Base-by-base conservation (phyloP, 1,284 basidiomycete species). In the Moesziomyces parantarcticus region DNA sequence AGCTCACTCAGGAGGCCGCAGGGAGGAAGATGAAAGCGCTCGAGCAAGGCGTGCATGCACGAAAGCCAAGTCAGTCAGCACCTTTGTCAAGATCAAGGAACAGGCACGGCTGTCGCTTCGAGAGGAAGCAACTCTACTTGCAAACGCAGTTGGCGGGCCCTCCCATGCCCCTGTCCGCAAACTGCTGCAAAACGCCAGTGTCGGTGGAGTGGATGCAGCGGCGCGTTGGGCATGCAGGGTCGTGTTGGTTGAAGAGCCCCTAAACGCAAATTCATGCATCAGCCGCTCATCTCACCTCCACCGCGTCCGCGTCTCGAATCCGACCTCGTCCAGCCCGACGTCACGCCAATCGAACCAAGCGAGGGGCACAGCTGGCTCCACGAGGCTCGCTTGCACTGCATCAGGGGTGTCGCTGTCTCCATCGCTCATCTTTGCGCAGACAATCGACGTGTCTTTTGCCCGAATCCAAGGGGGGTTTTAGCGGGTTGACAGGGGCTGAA, bases 171-270 rank as follows among this genome's bases (percentile, higher is more conserved):
- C 29, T 32, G 29, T 32, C 29, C 29, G 29, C 29, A 32, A 32
- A 32, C n/a, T n/a, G 29, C 3, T 11, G 29, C 29, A 13, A 32
- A 32, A 32, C 13, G 29, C 29, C 29, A 32, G 29, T 32, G 29
- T 32, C 29, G 36, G 36, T 7, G 3, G 43, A 23, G 43, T 23
- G 43, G 43, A 21, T 22, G 14, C 43, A 21, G 21, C 5, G 10
- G 22, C 22, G 43, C 41, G 21, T 20, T 32, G 29, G 11, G 20
- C 22, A 51, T 62, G 66, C 66, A 62, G 66, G 65, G 65, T 62
- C 55, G 54, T 68, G 65, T 68, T 68, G 65, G 58, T 50, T 62
- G 58, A 61, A 18, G 23, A 61, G 55, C 65, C 65, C 65, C 59
- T 58, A 50, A 62, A 47, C 29, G 14, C 21, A 36, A 45, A 58